phyloP scores from a whole-genome alignment of 2,329 filamentous ascomycete species.

The Ophiocordyceps robertsii region DNA sequence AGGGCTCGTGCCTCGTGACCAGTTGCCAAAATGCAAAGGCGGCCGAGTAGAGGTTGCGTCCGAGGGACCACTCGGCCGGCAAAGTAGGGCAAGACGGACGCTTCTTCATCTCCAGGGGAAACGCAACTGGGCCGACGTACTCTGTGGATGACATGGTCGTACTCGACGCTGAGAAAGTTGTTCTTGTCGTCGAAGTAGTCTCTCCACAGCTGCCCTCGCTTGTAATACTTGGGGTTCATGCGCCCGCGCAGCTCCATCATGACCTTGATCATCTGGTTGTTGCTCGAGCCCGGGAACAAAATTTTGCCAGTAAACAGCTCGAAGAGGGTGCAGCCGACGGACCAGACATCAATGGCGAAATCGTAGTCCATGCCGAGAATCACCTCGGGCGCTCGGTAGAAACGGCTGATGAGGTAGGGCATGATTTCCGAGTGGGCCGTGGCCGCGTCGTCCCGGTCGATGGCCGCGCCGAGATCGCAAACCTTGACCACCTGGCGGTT shows the following conservation, averaged over 20 bases:
- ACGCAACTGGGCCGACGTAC: conserved; percentile 27
- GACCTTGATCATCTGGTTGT: conserved; percentile 94
- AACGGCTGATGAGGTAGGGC: conserved; percentile 89
- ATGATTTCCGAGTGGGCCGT: conserved; percentile 72
- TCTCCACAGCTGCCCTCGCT: conserved; percentile 61
- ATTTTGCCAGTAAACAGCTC: conserved; percentile 98
- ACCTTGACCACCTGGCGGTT: conserved; percentile 78
- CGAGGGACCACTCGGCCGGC: background rate
- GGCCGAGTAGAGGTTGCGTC: background rate
- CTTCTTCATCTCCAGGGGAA: background rate
- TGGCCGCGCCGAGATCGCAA: conserved; percentile 93
- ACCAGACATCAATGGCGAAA: conserved; percentile 94
- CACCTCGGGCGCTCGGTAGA: conserved; percentile 94
- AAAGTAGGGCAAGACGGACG: background rate
- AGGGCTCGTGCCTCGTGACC: too few species aligned
- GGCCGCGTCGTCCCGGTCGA: conserved; percentile 66
- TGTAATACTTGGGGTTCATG: conserved; percentile 78
- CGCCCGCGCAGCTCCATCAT: conserved; percentile 96
- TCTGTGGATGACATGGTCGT: conserved; percentile 78
- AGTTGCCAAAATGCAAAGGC: too few species aligned
- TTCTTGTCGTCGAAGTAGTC: conserved; percentile 75
- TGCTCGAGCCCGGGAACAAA: conserved; percentile 84
- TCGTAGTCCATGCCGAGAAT: conserved; percentile 95
- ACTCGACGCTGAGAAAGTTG: conserved; percentile 74
- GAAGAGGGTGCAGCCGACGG: conserved; percentile 91